Conservation (phyloP, 1,284 basidiomycete species). For the Anthracocystis setariae region DNA sequence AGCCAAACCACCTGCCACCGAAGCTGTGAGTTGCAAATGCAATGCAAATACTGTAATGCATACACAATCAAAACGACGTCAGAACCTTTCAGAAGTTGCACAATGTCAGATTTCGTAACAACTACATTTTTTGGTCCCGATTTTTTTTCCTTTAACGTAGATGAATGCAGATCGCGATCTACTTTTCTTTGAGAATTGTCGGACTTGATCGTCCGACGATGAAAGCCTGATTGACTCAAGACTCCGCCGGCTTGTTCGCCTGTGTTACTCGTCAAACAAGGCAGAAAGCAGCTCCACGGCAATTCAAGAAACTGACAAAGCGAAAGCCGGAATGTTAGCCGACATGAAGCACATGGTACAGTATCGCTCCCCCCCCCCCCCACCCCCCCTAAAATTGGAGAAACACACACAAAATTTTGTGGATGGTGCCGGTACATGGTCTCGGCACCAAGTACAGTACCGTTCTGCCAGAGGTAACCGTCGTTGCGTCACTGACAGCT, state of each 20-base stretch:
- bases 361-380: no score
- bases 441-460: no score
- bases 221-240: neutral
- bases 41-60: neutral
- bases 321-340: neutral
- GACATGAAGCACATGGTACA: neutral
- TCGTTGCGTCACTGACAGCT: no score
- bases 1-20: no score
- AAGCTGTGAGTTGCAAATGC: neutral
- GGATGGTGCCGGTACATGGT: no score
- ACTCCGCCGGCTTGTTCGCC: neutral
- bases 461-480: no score
- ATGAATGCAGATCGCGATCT: neutral
- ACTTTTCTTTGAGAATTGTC: no score
- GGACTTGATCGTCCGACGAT: neutral
- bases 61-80: neutral
- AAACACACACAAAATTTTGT: no score
- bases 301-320: neutral
- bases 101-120: neutral
- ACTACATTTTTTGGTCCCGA: neutral
- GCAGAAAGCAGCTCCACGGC: neutral
- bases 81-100: neutral
- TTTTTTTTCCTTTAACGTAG: no score
- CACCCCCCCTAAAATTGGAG: no score
- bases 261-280: neutral